Evolutionary conservation across 2,329 filamentous ascomycete species (phyloP), one percentile per base, ranked within the genome.

Genomic region (Pseudocercospora cruenta): DNA sequence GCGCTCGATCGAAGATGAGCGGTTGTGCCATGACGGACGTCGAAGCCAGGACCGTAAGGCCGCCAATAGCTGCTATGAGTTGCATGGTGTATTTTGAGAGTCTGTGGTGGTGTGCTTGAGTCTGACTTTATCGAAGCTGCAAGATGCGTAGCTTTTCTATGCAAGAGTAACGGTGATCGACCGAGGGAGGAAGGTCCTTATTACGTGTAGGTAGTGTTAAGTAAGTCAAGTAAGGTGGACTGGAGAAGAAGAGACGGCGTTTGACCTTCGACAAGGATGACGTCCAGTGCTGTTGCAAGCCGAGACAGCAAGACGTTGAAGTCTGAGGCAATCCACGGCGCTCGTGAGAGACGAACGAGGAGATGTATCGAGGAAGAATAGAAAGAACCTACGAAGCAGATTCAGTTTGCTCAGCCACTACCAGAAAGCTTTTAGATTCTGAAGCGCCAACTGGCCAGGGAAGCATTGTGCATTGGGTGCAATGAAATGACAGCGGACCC

Each of bases 1-100:
- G 65, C n/a, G 64, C 61, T 22, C 57, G 43, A 31, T 36, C 51
- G 33, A 51, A 28, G 31, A 49, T 19, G 26, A 55, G n/a, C 24
- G 64, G 59, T n/a, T 51, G 28, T 24, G 63, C 55, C 12, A 63
- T 58, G 31, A 60, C 60, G 4, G 62, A 14, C 28, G 60, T 55
- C 14, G 54, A 24, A 19, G 60, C 53, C 36, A 67, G 58, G 45
- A 67, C 14, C n/a, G 53, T 39, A 9, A 61, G 33, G 58, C 55
- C 51, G 39, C 47, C 36, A 19, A 59, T 19, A 28, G 58, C 51
- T 19, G 58, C n/a, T 33, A 58, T 19, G 58, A 64, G 51, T 16
- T 54, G 60, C 65, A 67, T 67, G 49, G 39, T 16, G 55, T 33
- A 53, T 22, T 10, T 47, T 54, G 49, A 31, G 47, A 14, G 49